A percentile compares a stretch with the other conserved stretches of the same genome.
phyloP scores from a whole-genome alignment of 164 flowering plant genomes.

The Brasenia schreberi region DNA sequence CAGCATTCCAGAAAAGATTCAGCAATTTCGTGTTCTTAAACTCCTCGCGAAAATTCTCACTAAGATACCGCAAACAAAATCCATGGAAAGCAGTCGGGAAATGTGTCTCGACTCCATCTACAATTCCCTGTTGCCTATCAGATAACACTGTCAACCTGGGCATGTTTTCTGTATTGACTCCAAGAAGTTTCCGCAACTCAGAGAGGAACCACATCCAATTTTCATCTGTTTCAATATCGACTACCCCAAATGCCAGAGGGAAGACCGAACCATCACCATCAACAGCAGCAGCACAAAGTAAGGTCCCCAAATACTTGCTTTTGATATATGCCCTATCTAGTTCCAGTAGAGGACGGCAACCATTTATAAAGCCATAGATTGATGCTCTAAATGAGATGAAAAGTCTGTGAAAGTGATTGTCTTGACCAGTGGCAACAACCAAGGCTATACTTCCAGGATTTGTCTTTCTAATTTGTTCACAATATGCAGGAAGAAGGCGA shows the following conservation, averaged over 20 bases:
- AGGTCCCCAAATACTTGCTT: slow-evolving; percentile 76
- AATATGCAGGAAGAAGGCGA: slow-evolving; percentile 44
- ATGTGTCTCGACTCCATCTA: slow-evolving; percentile 46
- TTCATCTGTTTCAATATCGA: slow-evolving; percentile 80
- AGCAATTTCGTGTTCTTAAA: slow-evolving; percentile 45
- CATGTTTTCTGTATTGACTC: slow-evolving; percentile 66
- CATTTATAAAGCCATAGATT: slow-evolving; percentile 84
- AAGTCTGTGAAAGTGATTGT: slow-evolving; percentile 80
- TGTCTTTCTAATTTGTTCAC: slow-evolving; percentile 43
- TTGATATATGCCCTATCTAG: slow-evolving; percentile 78
- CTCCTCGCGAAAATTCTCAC: slow-evolving; percentile 53
- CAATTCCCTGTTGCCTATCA: slow-evolving; percentile 33
- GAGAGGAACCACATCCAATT: slow-evolving; percentile 71
- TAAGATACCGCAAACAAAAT: slow-evolving; percentile 37
- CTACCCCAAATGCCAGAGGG: slow-evolving; percentile 85
- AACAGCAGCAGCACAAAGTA: slow-evolving; percentile 83
- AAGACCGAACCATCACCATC: slow-evolving; percentile 68
- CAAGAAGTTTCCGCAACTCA: slow-evolving; percentile 67
- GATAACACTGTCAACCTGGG: slow-evolving; percentile 47
- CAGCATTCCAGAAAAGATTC: slow-evolving; percentile 97
- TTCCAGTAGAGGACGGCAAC: slow-evolving; percentile 89
- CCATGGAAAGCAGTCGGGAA: slow-evolving; percentile 52
- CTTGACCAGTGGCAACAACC: slow-evolving; percentile 78
- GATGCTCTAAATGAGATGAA: slow-evolving; percentile 82
- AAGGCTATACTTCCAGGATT: slow-evolving; percentile 68